These are phyloP conservation scores for Wallacemonas sp. DNA, from an alignment of 208 protist genomes.

Conservation along the genomic window DNA sequence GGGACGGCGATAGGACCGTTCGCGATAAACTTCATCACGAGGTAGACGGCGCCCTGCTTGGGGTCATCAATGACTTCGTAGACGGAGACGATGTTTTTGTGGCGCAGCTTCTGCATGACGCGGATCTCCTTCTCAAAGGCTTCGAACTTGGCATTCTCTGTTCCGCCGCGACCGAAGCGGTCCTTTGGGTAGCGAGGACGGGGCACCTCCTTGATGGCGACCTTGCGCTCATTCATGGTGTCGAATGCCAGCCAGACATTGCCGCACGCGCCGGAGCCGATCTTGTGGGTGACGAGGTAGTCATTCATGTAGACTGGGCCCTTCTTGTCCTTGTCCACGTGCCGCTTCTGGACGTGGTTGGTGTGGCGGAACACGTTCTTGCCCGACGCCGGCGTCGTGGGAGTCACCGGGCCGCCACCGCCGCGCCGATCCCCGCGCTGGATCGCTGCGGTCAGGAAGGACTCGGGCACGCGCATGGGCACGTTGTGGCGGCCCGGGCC, in stretches of 20 bases:
- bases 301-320: slow-evolving; percentile 59
- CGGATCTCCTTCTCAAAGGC: slow-evolving; percentile 88
- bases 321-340: slow-evolving; percentile 20
- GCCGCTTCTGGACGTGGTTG: background rate
- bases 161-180: slow-evolving; percentile 10
- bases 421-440: background rate
- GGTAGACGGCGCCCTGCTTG: slow-evolving; percentile 79
- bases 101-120: slow-evolving; percentile 95
- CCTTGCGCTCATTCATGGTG: slow-evolving; percentile 35
- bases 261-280: slow-evolving; percentile 69
- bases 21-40: slow-evolving; percentile 94
- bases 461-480: background rate
- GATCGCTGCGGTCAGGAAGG: background rate
- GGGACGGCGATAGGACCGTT: slow-evolving; percentile 56
- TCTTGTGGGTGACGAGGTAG: slow-evolving; percentile 69
- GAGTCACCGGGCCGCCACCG: no score
- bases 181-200: slow-evolving; percentile 31
- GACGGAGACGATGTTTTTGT: slow-evolving; percentile 94
- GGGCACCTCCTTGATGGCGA: slow-evolving; percentile 77
- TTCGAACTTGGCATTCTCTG: slow-evolving; percentile 48
- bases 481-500: background rate
- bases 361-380: slow-evolving; percentile 1
- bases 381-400: background rate
- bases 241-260: slow-evolving; percentile 70
- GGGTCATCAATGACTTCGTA: slow-evolving; percentile 97